These are phyloP conservation scores for Xerocomus amazonicus DNA, from an alignment of 1,284 basidiomycete species.

Conservation along the genomic window DNA sequence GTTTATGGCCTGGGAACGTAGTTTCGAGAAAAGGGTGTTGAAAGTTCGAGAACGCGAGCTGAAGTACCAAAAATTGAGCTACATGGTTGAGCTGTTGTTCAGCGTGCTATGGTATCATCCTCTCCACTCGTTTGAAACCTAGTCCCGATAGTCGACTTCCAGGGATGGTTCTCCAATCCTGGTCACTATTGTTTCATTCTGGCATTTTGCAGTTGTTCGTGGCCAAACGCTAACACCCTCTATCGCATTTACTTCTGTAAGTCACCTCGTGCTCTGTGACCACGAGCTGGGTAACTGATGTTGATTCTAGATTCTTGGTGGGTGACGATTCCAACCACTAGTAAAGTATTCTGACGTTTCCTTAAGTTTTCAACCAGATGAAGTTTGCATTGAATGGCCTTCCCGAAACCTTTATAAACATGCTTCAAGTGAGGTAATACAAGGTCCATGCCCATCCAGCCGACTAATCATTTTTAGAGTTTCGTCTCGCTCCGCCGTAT, in stretches of 20 bases:
- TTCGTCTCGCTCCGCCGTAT: conserved; percentile 87
- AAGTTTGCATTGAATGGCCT: conserved; percentile 80
- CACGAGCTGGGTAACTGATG: not conserved
- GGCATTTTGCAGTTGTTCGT: conserved; percentile 77
- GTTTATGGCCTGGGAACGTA: conserved; percentile 96
- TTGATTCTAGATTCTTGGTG: conserved; percentile 47
- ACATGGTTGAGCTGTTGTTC: conserved; percentile 79
- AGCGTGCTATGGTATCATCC: conserved; percentile 68
- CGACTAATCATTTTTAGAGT: conserved; percentile 41
- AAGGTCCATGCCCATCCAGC: not conserved
- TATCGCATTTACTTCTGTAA: conserved; percentile 66
- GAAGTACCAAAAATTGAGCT: conserved; percentile 81
- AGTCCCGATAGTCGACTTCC: conserved; percentile 4
- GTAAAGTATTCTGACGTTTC: conserved; percentile 4
- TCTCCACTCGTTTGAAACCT: conserved; percentile 1
- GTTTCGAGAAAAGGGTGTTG: conserved; percentile 76
- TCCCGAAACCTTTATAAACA: conserved; percentile 87
- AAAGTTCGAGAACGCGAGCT: conserved; percentile 77
- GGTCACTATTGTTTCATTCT: conserved; percentile 76
- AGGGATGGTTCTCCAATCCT: conserved; percentile 74
- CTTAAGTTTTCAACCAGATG: conserved; percentile 79
- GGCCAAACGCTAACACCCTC: conserved; percentile 73
- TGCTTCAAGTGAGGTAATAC: conserved; percentile 58
- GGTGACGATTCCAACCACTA: conserved; percentile 6
- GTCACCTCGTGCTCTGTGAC: conserved; percentile 19